Percentiles rank a stretch among this genome's conserved stretches.
Conservation (phyloP, 352 stramenopile genomes). For the Phytophthora kernoviae region DNA sequence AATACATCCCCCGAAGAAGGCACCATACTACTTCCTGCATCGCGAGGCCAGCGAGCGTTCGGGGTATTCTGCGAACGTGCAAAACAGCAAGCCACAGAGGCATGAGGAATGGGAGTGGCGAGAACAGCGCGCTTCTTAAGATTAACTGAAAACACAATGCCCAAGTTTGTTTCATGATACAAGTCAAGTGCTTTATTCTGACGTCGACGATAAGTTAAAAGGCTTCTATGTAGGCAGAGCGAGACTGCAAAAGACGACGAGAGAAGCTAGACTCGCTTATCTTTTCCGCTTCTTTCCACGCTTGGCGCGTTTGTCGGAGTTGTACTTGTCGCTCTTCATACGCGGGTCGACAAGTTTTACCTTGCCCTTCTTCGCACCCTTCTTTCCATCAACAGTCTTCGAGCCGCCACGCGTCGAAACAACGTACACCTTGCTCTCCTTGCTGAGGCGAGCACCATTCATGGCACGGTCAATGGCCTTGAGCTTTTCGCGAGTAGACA, state of each 20-base stretch:
- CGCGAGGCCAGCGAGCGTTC: conserved; percentile 34
- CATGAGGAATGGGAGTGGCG: conserved; percentile 62
- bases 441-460: conserved; percentile 89
- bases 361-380: conserved; percentile 78
- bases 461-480: conserved; percentile 98
- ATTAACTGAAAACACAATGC: background rate
- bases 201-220: conserved; percentile 60
- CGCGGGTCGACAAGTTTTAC: conserved; percentile 98
- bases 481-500: conserved; percentile 98
- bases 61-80: conserved; percentile 22
- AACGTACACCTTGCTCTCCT: conserved; percentile 97
- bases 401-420: conserved; percentile 86
- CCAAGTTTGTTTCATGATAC: conserved; percentile 26
- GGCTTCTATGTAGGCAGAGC: conserved; percentile 27
- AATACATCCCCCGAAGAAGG: conserved; percentile 8
- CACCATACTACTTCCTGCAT: conserved; percentile 69
- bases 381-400: conserved; percentile 73
- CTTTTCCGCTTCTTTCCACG: conserved; percentile 89
- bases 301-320: conserved; percentile 81
- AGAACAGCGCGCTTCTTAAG: conserved; percentile 17
- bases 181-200: conserved; percentile 31
- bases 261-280: conserved; percentile 35
- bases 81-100: conserved; percentile 13
- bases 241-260: conserved; percentile 32
- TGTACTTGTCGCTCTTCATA: conserved; percentile 97